Percentiles rank a stretch among this genome's conserved stretches.
phyloP scores from a whole-genome alignment of 768 basidiomycete genomes.

The Coprinellus aureogranulatus region DNA sequence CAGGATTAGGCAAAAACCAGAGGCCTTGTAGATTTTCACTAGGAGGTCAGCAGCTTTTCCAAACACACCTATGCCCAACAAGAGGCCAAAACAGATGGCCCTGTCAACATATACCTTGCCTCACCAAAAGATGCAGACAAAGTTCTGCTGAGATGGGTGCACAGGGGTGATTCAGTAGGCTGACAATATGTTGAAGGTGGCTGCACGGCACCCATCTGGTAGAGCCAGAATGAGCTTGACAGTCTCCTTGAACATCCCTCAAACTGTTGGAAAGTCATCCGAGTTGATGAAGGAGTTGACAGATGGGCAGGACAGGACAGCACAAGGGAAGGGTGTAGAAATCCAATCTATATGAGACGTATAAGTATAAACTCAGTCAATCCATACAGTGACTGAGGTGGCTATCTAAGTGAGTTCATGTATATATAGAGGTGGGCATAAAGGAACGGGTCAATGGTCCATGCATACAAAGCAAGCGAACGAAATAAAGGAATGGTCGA shows the following conservation, averaged over 20 bases:
- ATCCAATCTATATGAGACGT: background rate
- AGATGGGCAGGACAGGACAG: too few relatives aligned
- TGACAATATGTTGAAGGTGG: conserved; percentile 38
- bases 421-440: background rate
- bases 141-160: too few relatives aligned
- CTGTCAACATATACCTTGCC: conserved; percentile 32
- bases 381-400: background rate
- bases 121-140: conserved; percentile 28
- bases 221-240: too few relatives aligned
- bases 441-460: background rate
- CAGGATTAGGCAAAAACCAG: too few relatives aligned
- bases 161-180: conserved; percentile 37
- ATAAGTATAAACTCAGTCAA: background rate
- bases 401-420: background rate
- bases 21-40: too few relatives aligned
- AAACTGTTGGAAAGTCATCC: too few relatives aligned
- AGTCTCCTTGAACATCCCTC: too few relatives aligned
- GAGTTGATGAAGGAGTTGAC: conserved; percentile 26
- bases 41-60: conserved; percentile 33
- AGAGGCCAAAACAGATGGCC: conserved; percentile 28
- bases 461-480: background rate
- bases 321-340: too few relatives aligned
- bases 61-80: conserved; percentile 33
- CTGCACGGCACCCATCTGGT: conserved; percentile 28
- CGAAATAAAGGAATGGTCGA: too few relatives aligned